Percentiles rank a stretch among this genome's conserved stretches.
These are phyloP conservation scores for Aureobasidium mangrovei DNA, from an alignment of 2,329 filamentous ascomycete genomes.

Conservation along the genomic window DNA sequence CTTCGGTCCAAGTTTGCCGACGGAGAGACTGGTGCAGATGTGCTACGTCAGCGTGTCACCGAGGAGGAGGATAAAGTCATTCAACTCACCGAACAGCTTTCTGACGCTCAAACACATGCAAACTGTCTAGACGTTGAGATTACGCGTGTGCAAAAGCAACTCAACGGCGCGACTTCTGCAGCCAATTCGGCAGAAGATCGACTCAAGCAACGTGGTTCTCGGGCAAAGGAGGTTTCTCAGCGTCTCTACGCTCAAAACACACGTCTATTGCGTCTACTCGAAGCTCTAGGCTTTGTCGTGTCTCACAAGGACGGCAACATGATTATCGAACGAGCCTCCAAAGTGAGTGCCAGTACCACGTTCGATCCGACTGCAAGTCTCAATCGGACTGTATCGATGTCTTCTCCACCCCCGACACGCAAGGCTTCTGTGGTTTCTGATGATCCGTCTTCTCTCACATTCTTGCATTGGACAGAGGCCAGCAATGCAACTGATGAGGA, in stretches of 20 bases:
- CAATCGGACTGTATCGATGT: slow-evolving; percentile 47
- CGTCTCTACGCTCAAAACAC: slow-evolving; percentile 77
- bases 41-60: slow-evolving; percentile 62
- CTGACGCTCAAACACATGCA: slow-evolving; percentile 65
- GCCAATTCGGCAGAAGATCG: slow-evolving; percentile 44
- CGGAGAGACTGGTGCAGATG: slow-evolving; percentile 75
- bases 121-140: slow-evolving; percentile 70
- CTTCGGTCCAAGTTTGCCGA: slow-evolving; percentile 67
- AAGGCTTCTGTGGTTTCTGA: slow-evolving; percentile 37
- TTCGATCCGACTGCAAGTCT: slow-evolving; percentile 36
- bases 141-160: slow-evolving; percentile 56
- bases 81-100: slow-evolving; percentile 59
- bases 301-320: slow-evolving; percentile 60
- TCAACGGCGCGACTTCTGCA: slow-evolving; percentile 44
- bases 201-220: slow-evolving; percentile 60
- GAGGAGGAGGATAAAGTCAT: slow-evolving; percentile 66
- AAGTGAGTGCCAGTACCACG: slow-evolving; percentile 41
- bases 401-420: slow-evolving; percentile 47
- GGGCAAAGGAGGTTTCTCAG: slow-evolving; percentile 75
- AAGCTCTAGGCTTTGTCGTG: slow-evolving; percentile 77
- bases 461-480: slow-evolving; percentile 75
- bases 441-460: slow-evolving; percentile 50
- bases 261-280: slow-evolving; percentile 70
- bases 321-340: slow-evolving; percentile 62
- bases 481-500: slow-evolving; percentile 57